Evolutionary conservation across 192 early-diverging fungal species (phyloP).

Genomic region (Backusella westeae): DNA sequence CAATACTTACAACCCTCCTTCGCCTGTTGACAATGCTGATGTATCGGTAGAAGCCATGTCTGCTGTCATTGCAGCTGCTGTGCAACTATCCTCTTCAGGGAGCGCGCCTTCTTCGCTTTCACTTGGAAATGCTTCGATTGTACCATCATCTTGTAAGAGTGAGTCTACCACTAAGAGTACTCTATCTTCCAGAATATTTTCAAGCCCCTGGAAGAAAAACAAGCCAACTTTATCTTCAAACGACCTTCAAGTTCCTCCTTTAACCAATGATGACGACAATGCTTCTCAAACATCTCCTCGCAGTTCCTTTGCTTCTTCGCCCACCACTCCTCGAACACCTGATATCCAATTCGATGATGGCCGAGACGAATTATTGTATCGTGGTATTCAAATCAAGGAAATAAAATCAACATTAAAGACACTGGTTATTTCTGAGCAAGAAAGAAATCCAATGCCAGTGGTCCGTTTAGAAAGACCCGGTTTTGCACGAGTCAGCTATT

Average conservation of each 20-base stretch:
- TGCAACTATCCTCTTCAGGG: constrained; percentile 21
- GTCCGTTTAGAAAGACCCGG: constrained; percentile 33
- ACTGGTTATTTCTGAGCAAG: constrained; percentile 31
- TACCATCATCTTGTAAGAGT: background rate
- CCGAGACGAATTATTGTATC: constrained; percentile 27
- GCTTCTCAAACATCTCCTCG: background rate
- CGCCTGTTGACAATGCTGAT: background rate
- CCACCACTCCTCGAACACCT: constrained; percentile 4
- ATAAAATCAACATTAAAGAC: constrained; percentile 40
- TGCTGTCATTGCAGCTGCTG: constrained; percentile 35
- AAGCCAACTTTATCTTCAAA: background rate
- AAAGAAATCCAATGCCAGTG: constrained; percentile 25
- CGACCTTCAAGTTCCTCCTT: background rate
- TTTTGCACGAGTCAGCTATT: constrained; percentile 29
- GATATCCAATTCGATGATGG: constrained; percentile 21
- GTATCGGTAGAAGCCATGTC: constrained; percentile 32
- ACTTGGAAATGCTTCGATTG: constrained; percentile 35
- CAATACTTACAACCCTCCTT: background rate
- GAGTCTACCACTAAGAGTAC: background rate
- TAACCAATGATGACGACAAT: background rate
- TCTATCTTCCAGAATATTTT: background rate
- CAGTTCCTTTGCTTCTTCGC: constrained; percentile 1
- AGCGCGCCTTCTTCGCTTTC: constrained; percentile 30
- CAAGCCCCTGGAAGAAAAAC: background rate
- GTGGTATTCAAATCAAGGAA: constrained; percentile 39